A percentile compares a stretch with the other conserved stretches of the same genome.
These are phyloP conservation scores for Debaryomyces subglobosus DNA, from an alignment of 1,139 yeast species.

Conservation along the genomic window DNA sequence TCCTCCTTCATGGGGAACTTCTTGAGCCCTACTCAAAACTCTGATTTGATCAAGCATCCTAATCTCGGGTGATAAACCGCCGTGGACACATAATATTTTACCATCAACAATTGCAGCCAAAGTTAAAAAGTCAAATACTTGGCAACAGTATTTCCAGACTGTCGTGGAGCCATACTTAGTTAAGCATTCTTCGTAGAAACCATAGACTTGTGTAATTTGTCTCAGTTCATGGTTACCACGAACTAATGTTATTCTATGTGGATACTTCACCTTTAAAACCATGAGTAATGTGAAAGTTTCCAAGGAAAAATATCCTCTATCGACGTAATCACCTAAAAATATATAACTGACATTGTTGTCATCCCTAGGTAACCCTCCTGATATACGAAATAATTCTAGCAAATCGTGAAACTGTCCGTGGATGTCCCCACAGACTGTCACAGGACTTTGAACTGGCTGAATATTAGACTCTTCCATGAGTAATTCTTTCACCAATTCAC, in stretches of 20 bases:
- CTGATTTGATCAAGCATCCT: slow-evolving; percentile 96
- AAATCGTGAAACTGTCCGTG: slow-evolving; percentile 98
- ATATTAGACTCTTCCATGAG: slow-evolving; percentile 82
- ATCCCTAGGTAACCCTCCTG: slow-evolving; percentile 86
- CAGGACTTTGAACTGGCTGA: slow-evolving; percentile 96
- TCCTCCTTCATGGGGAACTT: slow-evolving; percentile 98
- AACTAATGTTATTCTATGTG: slow-evolving; percentile 82
- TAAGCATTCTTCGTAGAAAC: slow-evolving; percentile 87
- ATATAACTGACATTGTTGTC: slow-evolving; percentile 61
- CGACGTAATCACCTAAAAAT: slow-evolving; percentile 94
- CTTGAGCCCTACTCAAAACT: slow-evolving; percentile 95
- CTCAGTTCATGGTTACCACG: slow-evolving; percentile 95
- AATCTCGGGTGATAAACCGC: slow-evolving; percentile 96
- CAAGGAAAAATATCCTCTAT: slow-evolving; percentile 90
- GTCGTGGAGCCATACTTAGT: slow-evolving; percentile 95
- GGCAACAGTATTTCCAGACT: slow-evolving; percentile 97
- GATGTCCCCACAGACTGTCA: slow-evolving; percentile 98
- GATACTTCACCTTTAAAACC: slow-evolving; percentile 88
- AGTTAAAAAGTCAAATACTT: slow-evolving; percentile 90
- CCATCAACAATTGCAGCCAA: slow-evolving; percentile 96
- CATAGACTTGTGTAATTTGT: slow-evolving; percentile 95
- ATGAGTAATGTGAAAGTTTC: slow-evolving; percentile 91
- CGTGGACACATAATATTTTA: slow-evolving; percentile 90
- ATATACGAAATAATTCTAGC: slow-evolving; percentile 82
- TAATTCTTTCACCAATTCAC: slow-evolving; percentile 89